Evolutionary conservation across 441 rosid species (phyloP), one percentile per base, ranked within the genome.

Genomic region (Aleurites moluccanus): DNA sequence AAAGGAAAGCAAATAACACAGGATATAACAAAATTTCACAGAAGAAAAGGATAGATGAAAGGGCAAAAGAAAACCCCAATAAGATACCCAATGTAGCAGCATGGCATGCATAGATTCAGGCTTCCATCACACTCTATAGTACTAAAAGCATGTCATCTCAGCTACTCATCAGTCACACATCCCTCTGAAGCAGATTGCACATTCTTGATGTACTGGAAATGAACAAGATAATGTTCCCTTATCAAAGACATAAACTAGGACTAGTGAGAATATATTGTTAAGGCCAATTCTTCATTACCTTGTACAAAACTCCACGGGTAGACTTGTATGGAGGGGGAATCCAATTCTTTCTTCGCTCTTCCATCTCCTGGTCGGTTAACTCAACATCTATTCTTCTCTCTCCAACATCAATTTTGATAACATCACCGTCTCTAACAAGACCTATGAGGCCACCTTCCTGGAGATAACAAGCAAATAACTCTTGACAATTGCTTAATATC

Each of bases 391-490:
- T 89, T 79, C 86, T 84, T 75, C 83, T 88, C 81, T 89, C 90
- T 73, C 81, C 80, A 44, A 93, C 91, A 81, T 95, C 95, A 16
- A 95, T 78, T 59, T 75, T 87, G 77, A 95, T 89, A 71, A 85
- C 64, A 80, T 93, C 98, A 69, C 98, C 99, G 4, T 89, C 81
- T 80, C 88, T 73, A 52, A 95, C 72, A 56, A 95, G 87, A 78
- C 95, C 99, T 14, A 95, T 95, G 3, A 97, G 97, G 73, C 99
- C 99, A 70, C 96, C 99, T 68, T 95, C 99, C 99, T 95, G 85
- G 35, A 76, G 57, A 70, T 64, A 53, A 53, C 50, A 64, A 61
- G 33, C 60, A 57, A 49, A 66, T 28, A 27, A 1, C 20, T 64
- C n/a, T 28, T 30, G 30, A 55, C 8, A 16, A 64, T 7, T 14